These are phyloP conservation scores for Macrotyloma uniflorum DNA, from an alignment of 306 rosid genomes.

Conservation along the genomic window DNA sequence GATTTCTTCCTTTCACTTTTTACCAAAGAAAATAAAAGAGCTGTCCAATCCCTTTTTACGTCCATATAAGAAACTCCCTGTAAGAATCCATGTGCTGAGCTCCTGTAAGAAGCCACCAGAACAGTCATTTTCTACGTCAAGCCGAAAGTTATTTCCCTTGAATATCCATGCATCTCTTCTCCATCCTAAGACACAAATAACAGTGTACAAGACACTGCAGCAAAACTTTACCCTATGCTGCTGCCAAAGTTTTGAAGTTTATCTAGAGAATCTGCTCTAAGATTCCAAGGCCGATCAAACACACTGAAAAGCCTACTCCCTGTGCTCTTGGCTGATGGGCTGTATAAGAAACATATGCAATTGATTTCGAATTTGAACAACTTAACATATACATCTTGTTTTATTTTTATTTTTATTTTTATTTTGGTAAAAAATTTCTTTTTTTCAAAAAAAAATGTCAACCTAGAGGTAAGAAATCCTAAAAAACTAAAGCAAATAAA, in stretches of 20 bases:
- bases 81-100: not conserved
- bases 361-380: slow-evolving; percentile 6
- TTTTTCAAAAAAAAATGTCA: not conserved
- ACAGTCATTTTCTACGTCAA: slow-evolving; percentile 5
- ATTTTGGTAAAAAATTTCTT: not conserved
- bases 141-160: not conserved
- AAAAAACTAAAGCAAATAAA: not conserved
- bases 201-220: not conserved
- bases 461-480: not conserved
- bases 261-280: not conserved
- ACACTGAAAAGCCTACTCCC: not conserved
- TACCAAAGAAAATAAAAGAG: not conserved
- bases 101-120: slow-evolving; percentile 1
- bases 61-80: slow-evolving; percentile 5
- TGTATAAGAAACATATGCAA: not conserved
- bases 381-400: not conserved
- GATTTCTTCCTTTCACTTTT: not conserved
- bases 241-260: not conserved
- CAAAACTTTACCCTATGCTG: not conserved
- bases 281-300: not conserved
- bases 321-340: slow-evolving; percentile 18
- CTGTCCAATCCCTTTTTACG: not conserved
- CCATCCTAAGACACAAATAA: slow-evolving; percentile 13
- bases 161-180: slow-evolving; percentile 1
- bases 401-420: not conserved